Percentiles rank a stretch among this genome's conserved stretches.
phyloP scores from a whole-genome alignment of 805 yeast genomes.

The Candida corydali region DNA sequence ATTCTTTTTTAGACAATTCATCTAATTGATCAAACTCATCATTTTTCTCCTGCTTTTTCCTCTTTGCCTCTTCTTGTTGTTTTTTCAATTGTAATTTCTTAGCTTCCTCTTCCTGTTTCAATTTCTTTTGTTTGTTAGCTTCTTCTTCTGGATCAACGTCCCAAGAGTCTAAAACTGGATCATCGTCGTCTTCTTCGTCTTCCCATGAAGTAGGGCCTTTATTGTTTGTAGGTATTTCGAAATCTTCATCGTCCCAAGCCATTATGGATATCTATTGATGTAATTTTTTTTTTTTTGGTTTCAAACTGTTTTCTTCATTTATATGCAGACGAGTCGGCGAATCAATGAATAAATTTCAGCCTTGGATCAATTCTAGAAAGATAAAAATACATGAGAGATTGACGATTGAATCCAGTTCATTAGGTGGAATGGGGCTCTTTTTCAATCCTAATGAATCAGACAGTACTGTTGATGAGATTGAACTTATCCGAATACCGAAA shows the following conservation, averaged over 20 bases:
- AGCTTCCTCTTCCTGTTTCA: slow-evolving; percentile 36
- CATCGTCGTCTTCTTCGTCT: slow-evolving; percentile 80
- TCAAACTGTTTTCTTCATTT: not conserved
- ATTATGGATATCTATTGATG: slow-evolving; percentile 16
- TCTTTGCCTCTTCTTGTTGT: slow-evolving; percentile 44
- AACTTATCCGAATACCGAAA: slow-evolving; percentile 19
- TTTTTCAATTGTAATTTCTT: slow-evolving; percentile 44
- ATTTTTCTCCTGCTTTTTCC: slow-evolving; percentile 40
- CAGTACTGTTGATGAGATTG: slow-evolving; percentile 4
- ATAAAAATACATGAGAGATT: slow-evolving; percentile 15
- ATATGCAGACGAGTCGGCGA: slow-evolving; percentile 7
- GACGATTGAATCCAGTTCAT: slow-evolving; percentile 15
- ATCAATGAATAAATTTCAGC: slow-evolving; percentile 8
- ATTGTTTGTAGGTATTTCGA: slow-evolving; percentile 57
- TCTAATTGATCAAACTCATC: slow-evolving; percentile 65
- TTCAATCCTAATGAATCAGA: slow-evolving; percentile 8
- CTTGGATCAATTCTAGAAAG: slow-evolving; percentile 12
- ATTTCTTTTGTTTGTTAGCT: slow-evolving; percentile 37
- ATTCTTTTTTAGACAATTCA: slow-evolving; percentile 66
- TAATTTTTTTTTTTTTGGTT: slow-evolving; percentile 2
- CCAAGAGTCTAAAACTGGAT: slow-evolving; percentile 79
- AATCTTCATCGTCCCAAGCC: slow-evolving; percentile 86
- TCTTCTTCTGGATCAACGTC: slow-evolving; percentile 76
- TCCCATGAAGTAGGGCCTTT: slow-evolving; percentile 63
- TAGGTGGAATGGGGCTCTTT: slow-evolving; percentile 33